Conservation (phyloP, 163 green algal species). For the Chloroidium sp. region DNA sequence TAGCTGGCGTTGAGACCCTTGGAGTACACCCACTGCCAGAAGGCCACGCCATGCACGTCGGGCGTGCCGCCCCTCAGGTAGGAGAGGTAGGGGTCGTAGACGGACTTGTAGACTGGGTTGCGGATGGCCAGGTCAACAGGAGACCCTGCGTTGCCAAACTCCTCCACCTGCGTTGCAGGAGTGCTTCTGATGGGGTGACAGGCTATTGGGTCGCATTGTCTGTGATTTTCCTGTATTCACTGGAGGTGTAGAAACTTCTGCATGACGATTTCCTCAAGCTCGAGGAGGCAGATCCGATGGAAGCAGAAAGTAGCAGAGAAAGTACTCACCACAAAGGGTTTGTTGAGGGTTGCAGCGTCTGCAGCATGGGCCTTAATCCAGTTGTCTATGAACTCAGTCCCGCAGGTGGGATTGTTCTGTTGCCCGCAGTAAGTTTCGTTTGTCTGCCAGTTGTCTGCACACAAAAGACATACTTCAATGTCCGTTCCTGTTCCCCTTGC, state of each 20-base stretch:
- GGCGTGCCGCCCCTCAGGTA: neutral
- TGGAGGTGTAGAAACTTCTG: too few species aligned
- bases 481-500: neutral
- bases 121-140: neutral
- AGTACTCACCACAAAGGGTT: conserved; percentile 8
- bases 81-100: neutral
- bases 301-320: too few species aligned
- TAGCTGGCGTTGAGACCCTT: neutral
- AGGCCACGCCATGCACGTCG: neutral
- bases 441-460: neutral
- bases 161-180: conserved; percentile 1
- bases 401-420: neutral
- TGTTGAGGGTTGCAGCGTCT: neutral
- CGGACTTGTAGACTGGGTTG: neutral
- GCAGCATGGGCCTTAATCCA: conserved; percentile 9
- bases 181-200: too few species aligned
- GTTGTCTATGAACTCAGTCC: neutral
- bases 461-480: neutral
- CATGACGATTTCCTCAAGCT: too few species aligned
- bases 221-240: too few species aligned
- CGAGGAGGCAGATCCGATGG: too few species aligned
- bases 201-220: too few species aligned
- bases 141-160: conserved; percentile 5
- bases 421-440: neutral
- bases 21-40: neutral